phyloP scores from a whole-genome alignment of 1,284 basidiomycete species.

The Anthracocystis setariae region DNA sequence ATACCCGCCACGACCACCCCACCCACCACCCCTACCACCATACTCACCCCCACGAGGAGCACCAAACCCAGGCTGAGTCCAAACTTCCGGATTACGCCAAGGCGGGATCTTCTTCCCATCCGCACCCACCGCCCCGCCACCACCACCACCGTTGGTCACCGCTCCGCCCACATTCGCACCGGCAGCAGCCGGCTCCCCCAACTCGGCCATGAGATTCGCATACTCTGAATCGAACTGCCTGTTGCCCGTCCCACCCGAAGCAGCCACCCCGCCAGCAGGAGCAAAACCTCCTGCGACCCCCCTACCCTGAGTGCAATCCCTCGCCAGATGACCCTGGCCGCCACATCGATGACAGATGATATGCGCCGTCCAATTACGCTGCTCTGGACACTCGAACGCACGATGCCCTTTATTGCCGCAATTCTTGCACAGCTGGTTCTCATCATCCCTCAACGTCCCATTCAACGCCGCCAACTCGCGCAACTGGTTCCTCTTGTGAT shows the following conservation, averaged over 20 bases:
- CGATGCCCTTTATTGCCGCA: conserved; percentile 84
- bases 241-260: conserved; percentile 48
- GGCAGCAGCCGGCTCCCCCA: conserved; percentile 80
- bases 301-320: conserved; percentile 60
- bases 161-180: background rate
- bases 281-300: conserved; percentile 71
- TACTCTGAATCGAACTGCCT: conserved; percentile 91
- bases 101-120: conserved; percentile 66
- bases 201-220: conserved; percentile 94
- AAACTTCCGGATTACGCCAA: conserved; percentile 65
- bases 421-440: conserved; percentile 99
- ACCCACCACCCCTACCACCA: conserved; percentile 19
- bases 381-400: conserved; percentile 65
- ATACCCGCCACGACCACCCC: conserved; percentile 33
- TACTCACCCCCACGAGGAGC: conserved; percentile 25
- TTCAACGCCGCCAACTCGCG: conserved; percentile 97
- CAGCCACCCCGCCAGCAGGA: conserved; percentile 41
- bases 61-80: conserved; percentile 55
- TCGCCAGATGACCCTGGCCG: conserved; percentile 64
- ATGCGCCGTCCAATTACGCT: conserved; percentile 64
- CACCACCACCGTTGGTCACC: no score
- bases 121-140: conserved; percentile 30
- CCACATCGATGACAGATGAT: conserved; percentile 67
- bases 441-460: conserved; percentile 97
- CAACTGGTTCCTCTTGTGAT: conserved; percentile 98